phyloP scores from a whole-genome alignment of 1,284 basidiomycete genomes.

The Rhodotorula glutinis region DNA sequence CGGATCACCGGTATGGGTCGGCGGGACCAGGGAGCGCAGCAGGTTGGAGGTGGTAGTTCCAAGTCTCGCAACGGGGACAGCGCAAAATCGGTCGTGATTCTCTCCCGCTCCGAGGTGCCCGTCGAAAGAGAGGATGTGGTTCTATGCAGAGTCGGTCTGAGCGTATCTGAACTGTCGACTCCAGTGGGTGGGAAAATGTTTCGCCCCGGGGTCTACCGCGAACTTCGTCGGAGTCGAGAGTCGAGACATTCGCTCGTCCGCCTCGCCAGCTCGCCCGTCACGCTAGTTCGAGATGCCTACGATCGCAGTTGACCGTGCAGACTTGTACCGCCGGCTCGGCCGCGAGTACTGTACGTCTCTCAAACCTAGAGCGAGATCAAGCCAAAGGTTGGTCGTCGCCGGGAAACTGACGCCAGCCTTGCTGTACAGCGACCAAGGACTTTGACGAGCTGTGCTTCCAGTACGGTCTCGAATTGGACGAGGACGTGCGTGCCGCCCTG shows the following conservation, averaged over 20 bases:
- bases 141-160: too few species aligned
- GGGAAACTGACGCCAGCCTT: not conserved
- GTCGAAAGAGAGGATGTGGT: too few species aligned
- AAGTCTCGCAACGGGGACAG: too few species aligned
- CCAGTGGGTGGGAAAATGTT: not conserved
- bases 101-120: too few species aligned
- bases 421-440: conserved; percentile 70
- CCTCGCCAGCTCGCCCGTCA: too few species aligned
- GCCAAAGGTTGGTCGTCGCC: too few species aligned
- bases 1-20: not conserved
- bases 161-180: too few species aligned
- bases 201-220: too few species aligned
- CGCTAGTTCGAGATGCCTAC: conserved; percentile 65
- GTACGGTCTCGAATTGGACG: conserved; percentile 95
- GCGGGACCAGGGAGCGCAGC: not conserved
- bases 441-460: conserved; percentile 97
- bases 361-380: too few species aligned
- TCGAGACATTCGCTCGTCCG: too few species aligned
- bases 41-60: not conserved
- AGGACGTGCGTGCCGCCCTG: conserved; percentile 65
- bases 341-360: conserved; percentile 67
- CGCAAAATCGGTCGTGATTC: too few species aligned
- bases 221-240: not conserved
- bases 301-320: conserved; percentile 88
- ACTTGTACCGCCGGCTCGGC: conserved; percentile 84